Evolutionary conservation across 1,284 basidiomycete species (phyloP).

Genomic region (Leccinum fuscescens): DNA sequence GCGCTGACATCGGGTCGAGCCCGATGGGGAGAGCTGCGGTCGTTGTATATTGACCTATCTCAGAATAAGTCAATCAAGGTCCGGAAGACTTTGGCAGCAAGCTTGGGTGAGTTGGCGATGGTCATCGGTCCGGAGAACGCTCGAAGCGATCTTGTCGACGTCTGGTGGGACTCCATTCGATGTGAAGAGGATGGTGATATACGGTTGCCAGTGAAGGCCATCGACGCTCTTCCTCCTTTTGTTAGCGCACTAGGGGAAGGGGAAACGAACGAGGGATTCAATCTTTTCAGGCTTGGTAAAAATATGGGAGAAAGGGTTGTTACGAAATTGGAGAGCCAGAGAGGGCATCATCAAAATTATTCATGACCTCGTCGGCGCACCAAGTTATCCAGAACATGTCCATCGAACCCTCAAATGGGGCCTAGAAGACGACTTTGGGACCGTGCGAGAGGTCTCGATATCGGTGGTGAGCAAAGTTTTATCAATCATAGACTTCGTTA

Average conservation of each 20-base stretch:
- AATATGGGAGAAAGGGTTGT: conserved; percentile 60
- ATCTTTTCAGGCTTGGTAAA: conserved; percentile 56
- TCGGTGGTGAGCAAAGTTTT: conserved; percentile 28
- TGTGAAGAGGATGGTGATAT: conserved; percentile 66
- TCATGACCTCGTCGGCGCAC: conserved; percentile 37
- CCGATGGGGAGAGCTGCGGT: conserved; percentile 79
- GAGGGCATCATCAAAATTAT: conserved; percentile 67
- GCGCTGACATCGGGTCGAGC: conserved; percentile 76
- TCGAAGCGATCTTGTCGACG: conserved; percentile 66
- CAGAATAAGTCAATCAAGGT: conserved; percentile 62
- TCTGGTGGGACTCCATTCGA: conserved; percentile 67
- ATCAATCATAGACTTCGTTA: neutral
- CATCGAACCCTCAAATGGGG: conserved; percentile 57
- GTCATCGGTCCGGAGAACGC: conserved; percentile 77
- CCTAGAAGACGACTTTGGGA: conserved; percentile 78
- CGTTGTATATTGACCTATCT: conserved; percentile 67
- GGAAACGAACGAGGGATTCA: conserved; percentile 33
- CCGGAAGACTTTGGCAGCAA: conserved; percentile 79
- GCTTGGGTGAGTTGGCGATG: conserved; percentile 86
- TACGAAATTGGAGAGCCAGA: conserved; percentile 83
- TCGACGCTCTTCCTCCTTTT: conserved; percentile 64
- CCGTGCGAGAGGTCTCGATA: conserved; percentile 80
- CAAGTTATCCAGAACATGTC: conserved; percentile 33
- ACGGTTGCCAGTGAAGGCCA: conserved; percentile 60
- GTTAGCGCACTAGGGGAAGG: conserved; percentile 51